phyloP scores from a whole-genome alignment of 768 basidiomycete species.

The Strobilomyces confusus region DNA sequence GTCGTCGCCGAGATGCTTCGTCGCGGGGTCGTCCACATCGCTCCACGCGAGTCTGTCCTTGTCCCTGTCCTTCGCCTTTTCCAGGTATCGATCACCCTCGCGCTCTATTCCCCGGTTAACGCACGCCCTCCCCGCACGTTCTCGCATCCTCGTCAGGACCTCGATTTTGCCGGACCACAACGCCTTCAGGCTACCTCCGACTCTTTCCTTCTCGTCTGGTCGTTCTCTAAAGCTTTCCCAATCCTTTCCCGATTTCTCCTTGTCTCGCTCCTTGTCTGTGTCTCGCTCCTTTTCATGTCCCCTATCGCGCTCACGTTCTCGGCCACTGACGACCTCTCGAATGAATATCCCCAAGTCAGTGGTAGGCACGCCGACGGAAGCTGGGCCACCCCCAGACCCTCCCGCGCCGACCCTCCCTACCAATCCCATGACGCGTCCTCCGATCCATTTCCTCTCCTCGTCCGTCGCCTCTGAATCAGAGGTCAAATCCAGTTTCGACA shows the following conservation, averaged over 20 bases:
- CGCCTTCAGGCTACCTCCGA: conserved; percentile 31
- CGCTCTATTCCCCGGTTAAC: conserved; percentile 16
- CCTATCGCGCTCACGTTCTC: conserved; percentile 27
- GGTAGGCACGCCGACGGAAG: conserved; percentile 43
- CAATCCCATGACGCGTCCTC: conserved; percentile 36
- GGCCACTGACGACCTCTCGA: conserved; percentile 35
- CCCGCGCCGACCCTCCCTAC: conserved; percentile 35
- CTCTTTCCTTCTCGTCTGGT: conserved; percentile 32
- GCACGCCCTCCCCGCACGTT: conserved; percentile 22
- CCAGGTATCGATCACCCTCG: conserved; percentile 25
- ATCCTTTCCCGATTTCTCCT: conserved; percentile 34
- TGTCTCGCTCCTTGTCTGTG: conserved; percentile 32
- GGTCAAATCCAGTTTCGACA: conserved; percentile 50
- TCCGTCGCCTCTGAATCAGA: conserved; percentile 32
- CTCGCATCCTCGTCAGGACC: conserved; percentile 25
- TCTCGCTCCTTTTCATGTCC: conserved; percentile 36
- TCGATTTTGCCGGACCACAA: conserved; percentile 34
- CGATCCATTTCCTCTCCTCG: conserved; percentile 29
- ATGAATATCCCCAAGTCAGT: conserved; percentile 53
- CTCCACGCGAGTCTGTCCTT: conserved; percentile 28
- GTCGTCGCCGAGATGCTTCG: conserved; percentile 27
- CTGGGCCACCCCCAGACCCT: conserved; percentile 34
- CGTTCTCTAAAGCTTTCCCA: conserved; percentile 32
- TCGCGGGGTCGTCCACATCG: conserved; percentile 26
- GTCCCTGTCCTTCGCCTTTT: conserved; percentile 27